phyloP scores from a whole-genome alignment of 2,329 filamentous ascomycete species.

The Parastagonospora avenae region DNA sequence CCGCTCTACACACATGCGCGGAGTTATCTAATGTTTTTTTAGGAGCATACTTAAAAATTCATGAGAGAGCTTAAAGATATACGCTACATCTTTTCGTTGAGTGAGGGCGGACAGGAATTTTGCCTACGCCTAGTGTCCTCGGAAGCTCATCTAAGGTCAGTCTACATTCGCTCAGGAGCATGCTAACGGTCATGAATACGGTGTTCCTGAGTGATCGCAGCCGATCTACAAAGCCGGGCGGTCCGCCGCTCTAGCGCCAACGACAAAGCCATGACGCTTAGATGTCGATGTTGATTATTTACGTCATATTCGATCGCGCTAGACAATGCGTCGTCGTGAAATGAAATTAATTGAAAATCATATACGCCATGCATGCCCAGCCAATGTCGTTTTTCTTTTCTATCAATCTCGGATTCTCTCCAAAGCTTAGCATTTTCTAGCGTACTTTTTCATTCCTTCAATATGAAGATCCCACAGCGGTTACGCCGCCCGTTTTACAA shows the following conservation, averaged over 20 bases:
- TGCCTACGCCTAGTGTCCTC: no score
- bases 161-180: no score
- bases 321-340: not conserved
- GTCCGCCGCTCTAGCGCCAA: not conserved
- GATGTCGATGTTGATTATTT: not conserved
- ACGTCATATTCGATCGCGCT: conserved; percentile 2
- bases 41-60: no score
- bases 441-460: not conserved
- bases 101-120: no score
- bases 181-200: no score
- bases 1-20: no score
- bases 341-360: not conserved
- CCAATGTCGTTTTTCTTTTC: not conserved
- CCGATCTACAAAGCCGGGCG: not conserved
- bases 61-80: no score
- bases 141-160: no score
- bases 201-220: not conserved
- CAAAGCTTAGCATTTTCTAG: not conserved
- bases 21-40: no score
- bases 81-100: no score
- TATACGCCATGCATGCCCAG: conserved; percentile 3
- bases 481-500: conserved; percentile 5
- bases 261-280: conserved; percentile 2
- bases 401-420: not conserved
- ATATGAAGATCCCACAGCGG: conserved; percentile 1